Base-by-base conservation (phyloP, 306 rosid genomes). In the Trifolium repens region DNA sequence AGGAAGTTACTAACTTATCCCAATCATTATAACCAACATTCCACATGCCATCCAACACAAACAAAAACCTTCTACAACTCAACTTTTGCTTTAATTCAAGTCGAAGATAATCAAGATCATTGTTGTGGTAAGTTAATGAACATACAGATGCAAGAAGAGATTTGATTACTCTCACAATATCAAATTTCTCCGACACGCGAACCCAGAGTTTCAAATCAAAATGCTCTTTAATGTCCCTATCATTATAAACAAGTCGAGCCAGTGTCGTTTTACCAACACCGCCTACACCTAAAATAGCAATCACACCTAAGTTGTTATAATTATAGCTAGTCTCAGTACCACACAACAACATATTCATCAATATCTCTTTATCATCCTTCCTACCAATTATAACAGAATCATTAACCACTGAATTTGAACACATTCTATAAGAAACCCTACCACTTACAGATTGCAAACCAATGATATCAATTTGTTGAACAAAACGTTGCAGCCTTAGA, bases 1-100 rank as follows among this genome's bases (percentile, higher is more conserved):
- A 85, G 4, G 39, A 83, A 40, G 26, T 14, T 53, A 63, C 70
- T 2, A 78, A 34, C 9, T 69, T 69, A 62, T 82, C 80, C 89
- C 86, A 79, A 32, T 79, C 80, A 76, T 50, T 26, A 69, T 77
- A 79, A 68, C 67, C 77, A 55, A 79, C 78, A 69, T 27, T 73
- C 80, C 84, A 76, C 19, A 82, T 69, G 61, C 76, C 76, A 64
- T 86, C 87, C 42, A 55, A 9, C 14, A 55, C 61, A 9, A 55
- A 55, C 30, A 19, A 22, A 17, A 55, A 55, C 3, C 83, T 58
- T 22, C 13, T 54, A 19, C 14, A 2, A 0, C 12, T 37, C 19
- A 37, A 24, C 19, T 12, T 12, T 2, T 10, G 5, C 19, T n/a
- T 70, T 3, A 70, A 54, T 4, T 34, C 50, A 2, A 52, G 19